A percentile compares a stretch with the other conserved stretches of the same genome.
These are phyloP conservation scores for Mariannaea elegans DNA, from an alignment of 2,329 filamentous ascomycete genomes.

Conservation along the genomic window DNA sequence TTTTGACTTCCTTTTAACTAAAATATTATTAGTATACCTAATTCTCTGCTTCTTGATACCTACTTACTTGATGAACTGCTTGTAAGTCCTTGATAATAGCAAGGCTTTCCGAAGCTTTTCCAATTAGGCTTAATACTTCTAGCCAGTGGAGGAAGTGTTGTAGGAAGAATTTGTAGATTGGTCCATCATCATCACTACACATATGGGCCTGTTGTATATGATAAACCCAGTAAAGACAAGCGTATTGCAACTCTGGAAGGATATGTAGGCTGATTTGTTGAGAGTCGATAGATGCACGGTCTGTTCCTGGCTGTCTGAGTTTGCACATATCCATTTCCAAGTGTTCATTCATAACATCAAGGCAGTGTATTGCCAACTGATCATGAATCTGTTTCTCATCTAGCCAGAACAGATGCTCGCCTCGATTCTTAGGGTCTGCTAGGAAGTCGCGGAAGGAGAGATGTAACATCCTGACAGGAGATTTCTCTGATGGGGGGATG, in stretches of 20 bases:
- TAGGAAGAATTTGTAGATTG: neutral
- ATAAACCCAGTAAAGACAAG: neutral
- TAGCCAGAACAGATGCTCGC: constrained; percentile 45
- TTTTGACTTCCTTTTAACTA: too few species aligned
- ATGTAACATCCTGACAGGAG: constrained; percentile 18
- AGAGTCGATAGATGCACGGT: neutral
- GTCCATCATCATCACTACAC: neutral
- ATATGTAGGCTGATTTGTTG: neutral
- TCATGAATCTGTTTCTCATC: neutral
- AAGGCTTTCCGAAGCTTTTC: neutral
- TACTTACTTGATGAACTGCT: neutral
- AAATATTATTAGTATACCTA: too few species aligned
- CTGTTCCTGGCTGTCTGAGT: neutral
- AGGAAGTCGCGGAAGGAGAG: too few species aligned
- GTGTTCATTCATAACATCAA: neutral
- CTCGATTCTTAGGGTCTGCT: constrained; percentile 39
- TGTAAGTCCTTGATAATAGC: neutral
- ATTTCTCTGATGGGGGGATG: neutral
- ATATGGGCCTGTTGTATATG: neutral
- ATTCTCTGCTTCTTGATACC: neutral
- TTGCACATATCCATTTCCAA: neutral
- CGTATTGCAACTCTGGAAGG: neutral
- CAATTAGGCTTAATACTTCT: neutral
- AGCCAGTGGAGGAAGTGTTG: neutral
- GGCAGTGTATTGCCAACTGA: neutral